phyloP scores from a whole-genome alignment of 2,329 filamentous ascomycete species.

The Fusarium humuli region DNA sequence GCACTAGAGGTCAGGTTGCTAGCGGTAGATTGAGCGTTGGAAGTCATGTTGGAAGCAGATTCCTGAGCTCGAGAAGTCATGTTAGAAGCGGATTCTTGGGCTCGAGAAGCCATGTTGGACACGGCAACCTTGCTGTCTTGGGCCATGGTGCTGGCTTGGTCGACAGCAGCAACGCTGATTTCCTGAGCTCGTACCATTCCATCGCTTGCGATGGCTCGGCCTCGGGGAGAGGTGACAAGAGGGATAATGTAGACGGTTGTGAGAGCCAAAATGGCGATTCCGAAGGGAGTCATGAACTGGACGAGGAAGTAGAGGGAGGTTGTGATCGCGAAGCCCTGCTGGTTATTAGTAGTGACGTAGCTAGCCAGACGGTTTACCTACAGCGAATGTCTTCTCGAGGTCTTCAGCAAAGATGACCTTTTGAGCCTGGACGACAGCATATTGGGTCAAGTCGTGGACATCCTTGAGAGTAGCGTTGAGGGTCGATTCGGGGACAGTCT shows the following conservation, averaged over 20 bases:
- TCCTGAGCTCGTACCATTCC: constrained; percentile 26
- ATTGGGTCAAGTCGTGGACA: constrained; percentile 38
- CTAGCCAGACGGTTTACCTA: not conserved
- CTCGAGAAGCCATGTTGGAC: constrained; percentile 26
- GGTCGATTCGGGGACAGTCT: constrained; percentile 34
- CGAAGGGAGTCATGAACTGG: constrained; percentile 34
- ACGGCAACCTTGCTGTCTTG: constrained; percentile 27
- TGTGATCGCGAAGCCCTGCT: constrained; percentile 17
- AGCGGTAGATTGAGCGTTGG: constrained; percentile 20
- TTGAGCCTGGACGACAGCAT: constrained; percentile 23
- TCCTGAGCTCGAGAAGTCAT: constrained; percentile 28
- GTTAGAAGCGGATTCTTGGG: constrained; percentile 11
- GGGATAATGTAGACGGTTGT: constrained; percentile 32
- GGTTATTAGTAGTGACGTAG: not conserved
- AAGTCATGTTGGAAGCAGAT: constrained; percentile 12
- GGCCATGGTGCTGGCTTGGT: constrained; percentile 23
- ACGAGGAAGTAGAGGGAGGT: constrained; percentile 22
- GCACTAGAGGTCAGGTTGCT: constrained; percentile 10
- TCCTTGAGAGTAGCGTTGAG: constrained; percentile 38
- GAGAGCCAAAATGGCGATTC: constrained; percentile 21
- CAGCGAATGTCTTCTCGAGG: constrained; percentile 30
- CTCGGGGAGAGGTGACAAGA: constrained; percentile 27
- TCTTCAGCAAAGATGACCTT: constrained; percentile 30
- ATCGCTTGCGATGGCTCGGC: constrained; percentile 21
- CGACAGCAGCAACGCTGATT: constrained; percentile 15